Evolutionary conservation across 441 rosid species (phyloP).

Genomic region (Gossypium davidsonii): DNA sequence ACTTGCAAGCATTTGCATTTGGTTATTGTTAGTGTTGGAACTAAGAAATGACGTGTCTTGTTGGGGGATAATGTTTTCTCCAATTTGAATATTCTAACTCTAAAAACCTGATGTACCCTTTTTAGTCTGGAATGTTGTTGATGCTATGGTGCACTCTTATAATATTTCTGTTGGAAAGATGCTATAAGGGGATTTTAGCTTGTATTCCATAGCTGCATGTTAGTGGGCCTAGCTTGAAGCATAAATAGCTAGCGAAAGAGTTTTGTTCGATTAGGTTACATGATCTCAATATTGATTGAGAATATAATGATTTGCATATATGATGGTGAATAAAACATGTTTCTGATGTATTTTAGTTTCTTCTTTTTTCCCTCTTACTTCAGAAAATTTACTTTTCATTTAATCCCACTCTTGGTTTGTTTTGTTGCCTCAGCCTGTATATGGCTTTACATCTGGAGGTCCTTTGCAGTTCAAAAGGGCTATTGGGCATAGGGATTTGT

Average conservation of each 20-base stretch:
- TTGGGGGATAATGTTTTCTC: neutral
- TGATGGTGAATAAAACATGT: neutral
- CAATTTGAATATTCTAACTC: neutral
- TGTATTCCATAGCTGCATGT: neutral
- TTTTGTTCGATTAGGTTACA: neutral
- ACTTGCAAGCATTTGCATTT: neutral
- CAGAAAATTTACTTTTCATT: conserved; percentile 10
- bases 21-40: neutral
- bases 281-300: conserved; percentile 2
- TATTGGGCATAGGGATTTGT: conserved; percentile 75
- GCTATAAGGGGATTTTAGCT: neutral
- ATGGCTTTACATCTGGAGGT: conserved; percentile 75
- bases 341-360: neutral
- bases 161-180: neutral
- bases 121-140: neutral
- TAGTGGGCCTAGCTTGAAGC: neutral
- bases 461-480: conserved; percentile 78
- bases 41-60: neutral
- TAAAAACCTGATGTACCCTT: neutral
- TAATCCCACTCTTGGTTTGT: conserved; percentile 15
- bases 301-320: neutral
- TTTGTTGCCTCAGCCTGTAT: conserved; percentile 55
- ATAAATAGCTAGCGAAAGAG: neutral
- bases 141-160: neutral
- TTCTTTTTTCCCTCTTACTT: neutral